Conservation (phyloP, 1,284 basidiomycete species). For the Apiotrichum veenhuisii region DNA sequence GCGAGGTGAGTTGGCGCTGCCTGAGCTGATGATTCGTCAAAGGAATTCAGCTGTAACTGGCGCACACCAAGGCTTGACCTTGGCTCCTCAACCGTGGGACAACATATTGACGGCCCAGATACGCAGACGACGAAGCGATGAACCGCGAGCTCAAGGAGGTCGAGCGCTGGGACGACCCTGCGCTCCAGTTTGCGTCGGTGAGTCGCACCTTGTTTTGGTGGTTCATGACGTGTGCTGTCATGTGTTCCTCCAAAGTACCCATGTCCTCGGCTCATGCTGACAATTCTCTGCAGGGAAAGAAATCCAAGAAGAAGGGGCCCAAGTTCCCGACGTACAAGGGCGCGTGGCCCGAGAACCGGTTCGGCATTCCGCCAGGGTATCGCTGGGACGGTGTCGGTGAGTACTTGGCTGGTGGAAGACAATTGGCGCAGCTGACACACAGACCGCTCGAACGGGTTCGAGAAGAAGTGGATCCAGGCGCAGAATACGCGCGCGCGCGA, state of each 20-base stretch:
- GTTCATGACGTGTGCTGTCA: too few relatives aligned
- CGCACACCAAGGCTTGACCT: too few relatives aligned
- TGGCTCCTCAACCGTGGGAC: too few relatives aligned
- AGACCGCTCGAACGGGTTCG: slow-evolving; percentile 92
- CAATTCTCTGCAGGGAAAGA: slow-evolving; percentile 51
- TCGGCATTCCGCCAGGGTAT: slow-evolving; percentile 89
- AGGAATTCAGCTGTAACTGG: too few relatives aligned
- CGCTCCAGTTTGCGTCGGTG: slow-evolving; percentile 85
- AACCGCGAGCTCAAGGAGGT: slow-evolving; percentile 76
- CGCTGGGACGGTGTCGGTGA: slow-evolving; percentile 94
- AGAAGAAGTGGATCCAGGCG: slow-evolving; percentile 83
- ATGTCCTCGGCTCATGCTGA: slow-evolving; percentile 8
- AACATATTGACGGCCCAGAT: slow-evolving; percentile 34
- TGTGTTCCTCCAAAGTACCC: too few relatives aligned
- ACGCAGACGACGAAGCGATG: slow-evolving; percentile 75
- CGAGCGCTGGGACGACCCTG: slow-evolving; percentile 91
- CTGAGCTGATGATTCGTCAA: too few relatives aligned
- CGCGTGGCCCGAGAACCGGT: slow-evolving; percentile 89
- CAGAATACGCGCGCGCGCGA: slow-evolving; percentile 68
- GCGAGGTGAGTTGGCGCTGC: slow-evolving; percentile 66
- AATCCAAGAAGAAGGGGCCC: slow-evolving; percentile 77
- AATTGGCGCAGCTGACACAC: slow-evolving; percentile 6
- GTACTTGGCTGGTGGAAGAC: slow-evolving; percentile 36
- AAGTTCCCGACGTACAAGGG: slow-evolving; percentile 80
- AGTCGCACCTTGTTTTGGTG: slow-evolving; percentile 41